These are phyloP conservation scores for Penicillium canescens DNA, from an alignment of 495 filamentous ascomycete genomes.

Conservation along the genomic window DNA sequence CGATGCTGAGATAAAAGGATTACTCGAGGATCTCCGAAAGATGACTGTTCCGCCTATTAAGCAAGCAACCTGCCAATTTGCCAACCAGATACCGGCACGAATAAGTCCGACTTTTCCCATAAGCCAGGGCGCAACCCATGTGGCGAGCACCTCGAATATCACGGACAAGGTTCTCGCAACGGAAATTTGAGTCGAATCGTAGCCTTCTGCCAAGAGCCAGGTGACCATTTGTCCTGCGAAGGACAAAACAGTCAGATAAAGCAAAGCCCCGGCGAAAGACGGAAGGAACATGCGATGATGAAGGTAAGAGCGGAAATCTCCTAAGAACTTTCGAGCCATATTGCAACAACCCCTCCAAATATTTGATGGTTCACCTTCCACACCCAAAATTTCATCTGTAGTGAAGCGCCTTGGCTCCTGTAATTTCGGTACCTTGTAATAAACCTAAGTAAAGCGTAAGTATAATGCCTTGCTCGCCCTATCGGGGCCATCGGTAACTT, in stretches of 20 bases:
- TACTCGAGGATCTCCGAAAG: constrained; percentile 20
- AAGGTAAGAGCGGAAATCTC: constrained; percentile 24
- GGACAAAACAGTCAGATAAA: constrained; percentile 46
- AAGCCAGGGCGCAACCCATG: constrained; percentile 47
- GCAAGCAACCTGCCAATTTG: constrained; percentile 51
- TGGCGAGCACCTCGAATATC: constrained; percentile 48
- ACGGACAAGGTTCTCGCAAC: constrained; percentile 36
- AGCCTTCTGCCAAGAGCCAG: constrained; percentile 38
- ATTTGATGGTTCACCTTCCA: no score
- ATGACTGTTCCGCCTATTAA: constrained; percentile 18
- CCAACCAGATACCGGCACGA: constrained; percentile 53
- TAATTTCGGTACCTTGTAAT: neutral
- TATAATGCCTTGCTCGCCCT: no score
- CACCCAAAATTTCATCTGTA: no score
- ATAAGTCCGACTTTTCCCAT: constrained; percentile 49
- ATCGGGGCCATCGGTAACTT: neutral
- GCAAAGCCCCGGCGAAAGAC: constrained; percentile 36
- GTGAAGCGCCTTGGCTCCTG: neutral
- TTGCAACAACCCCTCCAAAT: no score
- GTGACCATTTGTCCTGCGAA: constrained; percentile 43
- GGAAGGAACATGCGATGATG: constrained; percentile 32
- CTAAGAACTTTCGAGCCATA: neutral
- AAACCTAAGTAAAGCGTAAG: neutral
- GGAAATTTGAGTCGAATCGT: constrained; percentile 35
- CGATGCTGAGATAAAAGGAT: constrained; percentile 36